These are phyloP conservation scores for Sclerotinia minor DNA, from an alignment of 2,329 filamentous ascomycete species.

Conservation along the genomic window DNA sequence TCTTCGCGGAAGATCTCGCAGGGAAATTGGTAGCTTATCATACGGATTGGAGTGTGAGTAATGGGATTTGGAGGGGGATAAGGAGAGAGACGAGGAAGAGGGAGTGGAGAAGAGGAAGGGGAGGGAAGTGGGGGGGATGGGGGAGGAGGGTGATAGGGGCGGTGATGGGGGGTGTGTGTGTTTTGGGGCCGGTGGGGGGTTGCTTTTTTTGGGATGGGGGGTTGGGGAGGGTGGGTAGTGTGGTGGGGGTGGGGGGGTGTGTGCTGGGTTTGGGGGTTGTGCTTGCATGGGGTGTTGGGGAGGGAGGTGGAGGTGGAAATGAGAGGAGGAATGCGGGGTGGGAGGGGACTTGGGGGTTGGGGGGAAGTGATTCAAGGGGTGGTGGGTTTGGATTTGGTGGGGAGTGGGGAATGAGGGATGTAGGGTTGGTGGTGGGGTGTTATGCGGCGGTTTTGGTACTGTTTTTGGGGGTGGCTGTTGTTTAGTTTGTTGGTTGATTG, in stretches of 20 bases:
- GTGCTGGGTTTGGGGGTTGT: neutral
- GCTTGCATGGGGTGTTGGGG: neutral
- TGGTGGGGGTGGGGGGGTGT: neutral
- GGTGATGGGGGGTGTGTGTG: neutral
- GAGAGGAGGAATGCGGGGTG: neutral
- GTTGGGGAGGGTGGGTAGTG: neutral
- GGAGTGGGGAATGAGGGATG: neutral
- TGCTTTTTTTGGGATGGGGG: too few relatives aligned
- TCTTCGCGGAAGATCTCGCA: neutral
- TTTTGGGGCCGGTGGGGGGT: neutral
- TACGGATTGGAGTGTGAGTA: slow-evolving; percentile 8
- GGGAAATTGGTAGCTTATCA: neutral
- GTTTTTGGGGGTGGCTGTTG: slow-evolving; percentile 13
- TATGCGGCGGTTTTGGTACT: slow-evolving; percentile 22
- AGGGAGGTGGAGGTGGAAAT: too few relatives aligned
- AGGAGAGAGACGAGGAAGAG: neutral
- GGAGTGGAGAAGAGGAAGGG: neutral
- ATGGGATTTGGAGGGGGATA: neutral
- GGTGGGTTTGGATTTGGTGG: neutral
- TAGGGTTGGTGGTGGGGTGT: neutral
- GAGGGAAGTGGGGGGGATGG: neutral
- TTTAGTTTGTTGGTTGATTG: neutral
- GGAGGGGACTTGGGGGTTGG: neutral
- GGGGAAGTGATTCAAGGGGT: neutral
- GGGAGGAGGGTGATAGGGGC: neutral